Evolutionary conservation across 2,329 filamentous ascomycete species (phyloP), one percentile per base, ranked within the genome.

Genomic region (Fusarium metavorans): DNA sequence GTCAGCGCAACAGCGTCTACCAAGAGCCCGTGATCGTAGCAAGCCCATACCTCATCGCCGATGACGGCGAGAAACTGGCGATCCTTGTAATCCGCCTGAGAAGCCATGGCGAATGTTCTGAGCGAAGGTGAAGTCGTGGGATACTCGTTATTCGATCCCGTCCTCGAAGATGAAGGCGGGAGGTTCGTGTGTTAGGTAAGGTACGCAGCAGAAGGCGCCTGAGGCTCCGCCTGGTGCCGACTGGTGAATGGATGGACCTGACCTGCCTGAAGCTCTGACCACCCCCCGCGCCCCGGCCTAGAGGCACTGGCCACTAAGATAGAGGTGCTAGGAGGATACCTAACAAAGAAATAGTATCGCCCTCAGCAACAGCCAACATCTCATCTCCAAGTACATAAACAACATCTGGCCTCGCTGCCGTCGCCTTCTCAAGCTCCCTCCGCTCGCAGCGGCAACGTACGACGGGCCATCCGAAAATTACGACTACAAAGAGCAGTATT

Each of bases 31-130:
- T 64, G 18, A 30, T 23, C n/a, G 58, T 50, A 32, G 48, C 20
- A 66, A 35, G 48, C 18, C 65, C 83, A 74, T 82, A 94, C 97
- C 91, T 99, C 97, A 84, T 99, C 97, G 62, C 97, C 97, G 82
- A 99, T 99, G 58, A 99, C 96, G 75, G 97, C 97, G 68, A 99
- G 91, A 82, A 99, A 98, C 85, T 99, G 93, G 80, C 97, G 91
- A 85, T 98, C 95, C 86, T 95, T 92, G 84, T 88, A 92, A 76
- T 91, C 89, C 74, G 88, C 85, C 77, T 89, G 86, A 56, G 86
- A 85, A 68, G 88, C 80, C 86, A 88, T 88, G 50, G 78, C 81
- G 77, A 70, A 62, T 52, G 50, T 41, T 67, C 41, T 32, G 61
- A 41, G 34, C 30, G 50, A 63, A 61, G 56, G 35, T 37, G 57